These are phyloP conservation scores for Talaromyces sp. DNA, from an alignment of 2,329 filamentous ascomycete species.

Conservation along the genomic window DNA sequence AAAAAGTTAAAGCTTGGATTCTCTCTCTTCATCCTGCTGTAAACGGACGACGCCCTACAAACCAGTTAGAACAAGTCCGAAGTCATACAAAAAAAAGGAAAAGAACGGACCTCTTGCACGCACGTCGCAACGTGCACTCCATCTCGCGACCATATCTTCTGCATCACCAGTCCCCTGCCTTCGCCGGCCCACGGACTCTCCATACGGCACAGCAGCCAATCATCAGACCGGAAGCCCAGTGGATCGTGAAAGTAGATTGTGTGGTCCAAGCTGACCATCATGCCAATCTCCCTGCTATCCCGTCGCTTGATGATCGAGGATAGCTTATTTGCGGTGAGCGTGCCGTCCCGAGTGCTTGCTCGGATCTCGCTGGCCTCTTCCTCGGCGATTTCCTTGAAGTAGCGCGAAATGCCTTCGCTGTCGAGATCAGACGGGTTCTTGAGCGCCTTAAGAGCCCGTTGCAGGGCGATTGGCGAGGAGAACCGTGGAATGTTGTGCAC, in stretches of 20 bases:
- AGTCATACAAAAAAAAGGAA: neutral
- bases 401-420: conserved; percentile 32
- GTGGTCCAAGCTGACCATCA: conserved; percentile 50
- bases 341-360: conserved; percentile 26
- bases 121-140: conserved; percentile 46
- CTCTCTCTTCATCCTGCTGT: conserved; percentile 33
- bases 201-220: conserved; percentile 48
- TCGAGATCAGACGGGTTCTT: conserved; percentile 41
- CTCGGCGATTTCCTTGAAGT: conserved; percentile 37
- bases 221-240: conserved; percentile 43
- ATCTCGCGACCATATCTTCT: conserved; percentile 46
- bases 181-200: conserved; percentile 48
- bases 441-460: conserved; percentile 33
- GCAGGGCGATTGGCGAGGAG: conserved; percentile 45
- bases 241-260: conserved; percentile 49
- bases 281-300: conserved; percentile 36
- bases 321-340: conserved; percentile 23
- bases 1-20: conserved; percentile 11
- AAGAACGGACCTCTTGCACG: conserved; percentile 42
- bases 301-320: conserved; percentile 12
- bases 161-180: conserved; percentile 43
- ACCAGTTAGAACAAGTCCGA: neutral
- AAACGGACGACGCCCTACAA: conserved; percentile 41
- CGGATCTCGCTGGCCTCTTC: conserved; percentile 37
- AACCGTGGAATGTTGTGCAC: conserved; percentile 78